Base-by-base conservation (phyloP, 495 filamentous ascomycete genomes). In the Choiromyces venosus region DNA sequence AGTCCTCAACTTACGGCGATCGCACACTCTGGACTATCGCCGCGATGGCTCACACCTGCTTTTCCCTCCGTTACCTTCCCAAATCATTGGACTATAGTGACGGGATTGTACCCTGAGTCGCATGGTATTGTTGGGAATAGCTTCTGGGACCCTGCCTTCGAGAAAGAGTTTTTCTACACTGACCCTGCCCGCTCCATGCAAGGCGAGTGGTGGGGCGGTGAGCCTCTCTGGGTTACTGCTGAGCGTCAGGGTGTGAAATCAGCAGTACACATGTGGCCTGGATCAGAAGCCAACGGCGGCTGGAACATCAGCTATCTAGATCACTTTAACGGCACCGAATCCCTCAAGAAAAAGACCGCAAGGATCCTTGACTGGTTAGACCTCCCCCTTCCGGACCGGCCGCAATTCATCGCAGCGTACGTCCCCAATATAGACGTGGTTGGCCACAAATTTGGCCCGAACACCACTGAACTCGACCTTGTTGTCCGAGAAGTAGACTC, bases 261-360 rank as follows among this genome's bases (percentile, higher is more conserved):
- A 38, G 96, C 92, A 21, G 89, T 98, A 37, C 96, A 98, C 81
- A 99, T 99, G 95, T 99, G 95, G 95, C 95, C 96, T 0, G 95
- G 96, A 4, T 94, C 91, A 29, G 96, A 98, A 82, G 93, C 92
- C 1, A 89, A 92, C 76, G 87, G 69, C 16, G 92, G 74, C 84
- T 87, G 36, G 84, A 74, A 68, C 42, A 67, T 93, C 0, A 88
- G 86, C 9, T 92, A 89, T 81, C 78, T 97, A 52, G 95, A 99
- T 82, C 89, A 88, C 74, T 99, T 85, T 81, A 96, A 97, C 75
- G 88, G 88, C 5, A 86, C 89, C 2, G 94, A 97, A 80, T 78
- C 83, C 18, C 85, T 98, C 2, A 81, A 87, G 0, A 86, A 85
- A 25, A 99, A 98, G 83, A 89, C 92, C 19, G 84, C 89, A 66